Percentiles rank a stretch among this genome's conserved stretches.
Conservation (phyloP, 495 filamentous ascomycete genomes). For the Friedmanniomyces simplex region DNA sequence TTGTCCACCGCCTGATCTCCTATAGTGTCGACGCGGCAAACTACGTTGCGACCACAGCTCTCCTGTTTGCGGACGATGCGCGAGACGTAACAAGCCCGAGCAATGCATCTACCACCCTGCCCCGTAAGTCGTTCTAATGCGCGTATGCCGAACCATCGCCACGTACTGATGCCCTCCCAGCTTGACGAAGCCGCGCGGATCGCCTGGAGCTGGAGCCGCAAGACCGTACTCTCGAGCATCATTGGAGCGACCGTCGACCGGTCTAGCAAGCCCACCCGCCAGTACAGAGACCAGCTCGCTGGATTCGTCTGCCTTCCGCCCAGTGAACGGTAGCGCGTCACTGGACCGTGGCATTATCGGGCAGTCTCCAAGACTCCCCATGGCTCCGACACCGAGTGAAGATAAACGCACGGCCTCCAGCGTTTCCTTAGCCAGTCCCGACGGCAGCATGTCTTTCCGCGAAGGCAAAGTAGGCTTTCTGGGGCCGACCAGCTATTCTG, state of each 20-base stretch:
- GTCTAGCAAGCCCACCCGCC: background rate
- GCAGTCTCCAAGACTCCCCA: background rate
- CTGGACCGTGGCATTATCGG: background rate
- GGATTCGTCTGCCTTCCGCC: background rate
- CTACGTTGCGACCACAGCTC: slow-evolving; percentile 18
- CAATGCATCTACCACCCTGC: slow-evolving; percentile 22
- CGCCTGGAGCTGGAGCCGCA: background rate
- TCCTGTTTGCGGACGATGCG: slow-evolving; percentile 19
- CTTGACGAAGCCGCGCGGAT: slow-evolving; percentile 15
- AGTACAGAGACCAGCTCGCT: background rate
- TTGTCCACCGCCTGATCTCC: background rate
- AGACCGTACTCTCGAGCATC: background rate
- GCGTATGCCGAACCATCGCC: too few species aligned
- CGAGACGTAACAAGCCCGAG: slow-evolving; percentile 17
- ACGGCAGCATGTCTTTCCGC: slow-evolving; percentile 13
- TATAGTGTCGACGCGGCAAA: slow-evolving; percentile 18
- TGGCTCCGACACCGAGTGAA: background rate
- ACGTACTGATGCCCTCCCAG: background rate
- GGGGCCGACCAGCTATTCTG: slow-evolving; percentile 20
- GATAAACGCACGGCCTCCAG: background rate
- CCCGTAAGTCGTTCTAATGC: background rate
- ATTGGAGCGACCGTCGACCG: background rate
- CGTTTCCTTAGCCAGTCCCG: slow-evolving; percentile 6
- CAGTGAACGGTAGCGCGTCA: background rate
- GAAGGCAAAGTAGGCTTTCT: slow-evolving; percentile 20